phyloP scores from a whole-genome alignment of 1,284 basidiomycete species.

The Austropuccinia psidii region DNA sequence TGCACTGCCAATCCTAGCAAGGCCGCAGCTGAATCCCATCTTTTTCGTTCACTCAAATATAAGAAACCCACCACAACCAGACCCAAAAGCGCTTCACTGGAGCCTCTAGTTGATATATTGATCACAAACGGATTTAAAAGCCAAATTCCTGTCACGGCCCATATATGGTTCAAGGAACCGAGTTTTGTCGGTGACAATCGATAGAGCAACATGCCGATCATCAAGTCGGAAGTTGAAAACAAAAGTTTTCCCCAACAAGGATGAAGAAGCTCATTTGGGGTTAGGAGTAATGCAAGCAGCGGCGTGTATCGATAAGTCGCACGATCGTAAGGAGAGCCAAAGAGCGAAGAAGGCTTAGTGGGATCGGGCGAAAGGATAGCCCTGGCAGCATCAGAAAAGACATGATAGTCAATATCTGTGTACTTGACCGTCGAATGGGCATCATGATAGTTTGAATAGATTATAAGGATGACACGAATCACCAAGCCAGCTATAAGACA shows the following conservation, averaged over 20 bases:
- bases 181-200: not conserved
- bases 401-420: conserved; percentile 93
- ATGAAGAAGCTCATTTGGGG: conserved; percentile 70
- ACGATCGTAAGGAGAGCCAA: conserved; percentile 73
- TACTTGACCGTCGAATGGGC: conserved; percentile 75
- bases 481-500: no score
- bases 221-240: conserved; percentile 75
- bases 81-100: conserved; percentile 80
- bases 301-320: conserved; percentile 96
- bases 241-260: conserved; percentile 80
- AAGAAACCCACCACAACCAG: conserved; percentile 69
- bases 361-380: conserved; percentile 53
- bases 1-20: conserved; percentile 72
- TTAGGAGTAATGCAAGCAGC: conserved; percentile 69
- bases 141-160: conserved; percentile 56
- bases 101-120: conserved; percentile 91
- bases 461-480: conserved; percentile 63
- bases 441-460: conserved; percentile 84
- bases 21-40: conserved; percentile 55
- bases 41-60: conserved; percentile 53
- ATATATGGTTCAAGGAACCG: conserved; percentile 40
- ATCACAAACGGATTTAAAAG: conserved; percentile 90
- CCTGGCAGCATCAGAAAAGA: conserved; percentile 81
- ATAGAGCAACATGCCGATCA: conserved; percentile 72
- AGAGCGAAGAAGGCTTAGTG: conserved; percentile 37